Conservation (phyloP, 2,329 filamentous ascomycete genomes). For the Xylariaceae sp. region DNA sequence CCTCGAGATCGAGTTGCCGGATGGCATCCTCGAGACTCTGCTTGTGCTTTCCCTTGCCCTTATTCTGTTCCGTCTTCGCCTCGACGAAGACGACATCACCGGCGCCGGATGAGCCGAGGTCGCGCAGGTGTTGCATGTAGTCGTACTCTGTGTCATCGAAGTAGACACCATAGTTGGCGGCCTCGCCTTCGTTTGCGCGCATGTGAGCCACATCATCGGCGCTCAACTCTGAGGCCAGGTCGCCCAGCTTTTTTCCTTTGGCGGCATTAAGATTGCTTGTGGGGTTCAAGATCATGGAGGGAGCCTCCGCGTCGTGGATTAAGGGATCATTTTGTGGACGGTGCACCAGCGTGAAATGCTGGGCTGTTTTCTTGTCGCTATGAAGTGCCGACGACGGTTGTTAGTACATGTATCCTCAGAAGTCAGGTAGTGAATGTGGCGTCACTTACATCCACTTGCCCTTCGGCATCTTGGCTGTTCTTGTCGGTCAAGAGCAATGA, state of each 20-base stretch:
- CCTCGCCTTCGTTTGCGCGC: slow-evolving; percentile 89
- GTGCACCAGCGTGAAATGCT: slow-evolving; percentile 90
- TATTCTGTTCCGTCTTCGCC: slow-evolving; percentile 46
- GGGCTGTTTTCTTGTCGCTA: slow-evolving; percentile 81
- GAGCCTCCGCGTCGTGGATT: slow-evolving; percentile 85
- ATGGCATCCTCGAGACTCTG: slow-evolving; percentile 78
- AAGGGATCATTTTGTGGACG: slow-evolving; percentile 95
- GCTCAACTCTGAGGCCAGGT: slow-evolving; percentile 72
- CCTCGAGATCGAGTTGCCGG: slow-evolving; percentile 52
- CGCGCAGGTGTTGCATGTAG: slow-evolving; percentile 98
- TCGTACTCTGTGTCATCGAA: slow-evolving; percentile 95
- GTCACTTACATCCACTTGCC: slow-evolving; percentile 66
- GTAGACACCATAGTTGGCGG: slow-evolving; percentile 87
- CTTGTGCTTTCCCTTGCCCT: slow-evolving; percentile 70
- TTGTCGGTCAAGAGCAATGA: neutral
- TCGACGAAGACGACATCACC: slow-evolving; percentile 83
- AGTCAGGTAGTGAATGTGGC: neutral
- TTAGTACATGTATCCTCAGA: slow-evolving; percentile 2
- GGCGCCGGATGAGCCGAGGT: slow-evolving; percentile 61
- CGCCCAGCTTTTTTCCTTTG: slow-evolving; percentile 62
- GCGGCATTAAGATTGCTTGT: slow-evolving; percentile 45
- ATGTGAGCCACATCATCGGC: slow-evolving; percentile 54
- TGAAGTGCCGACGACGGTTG: neutral
- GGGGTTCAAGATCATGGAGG: slow-evolving; percentile 84
- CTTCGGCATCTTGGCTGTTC: slow-evolving; percentile 58